Evolutionary conservation across 2,329 filamentous ascomycete species (phyloP).

Genomic region (Pseudogymnoascus sp.): DNA sequence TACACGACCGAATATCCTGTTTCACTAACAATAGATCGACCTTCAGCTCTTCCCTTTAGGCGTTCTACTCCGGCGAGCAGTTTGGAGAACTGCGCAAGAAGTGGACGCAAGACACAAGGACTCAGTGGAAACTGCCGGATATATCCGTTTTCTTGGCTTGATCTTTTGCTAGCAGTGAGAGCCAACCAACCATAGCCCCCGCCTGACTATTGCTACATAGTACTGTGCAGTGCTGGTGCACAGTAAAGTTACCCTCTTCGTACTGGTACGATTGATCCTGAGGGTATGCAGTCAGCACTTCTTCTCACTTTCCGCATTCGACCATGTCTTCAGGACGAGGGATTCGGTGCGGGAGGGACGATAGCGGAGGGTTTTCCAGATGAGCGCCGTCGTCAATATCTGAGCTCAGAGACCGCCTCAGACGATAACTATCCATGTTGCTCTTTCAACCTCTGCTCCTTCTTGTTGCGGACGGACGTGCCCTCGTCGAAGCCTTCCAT

Average conservation of each 20-base stretch:
- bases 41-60: not conserved
- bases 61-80: not conserved
- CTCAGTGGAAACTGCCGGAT: not conserved
- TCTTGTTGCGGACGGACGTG: not conserved
- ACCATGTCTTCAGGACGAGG: not conserved
- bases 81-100: not conserved
- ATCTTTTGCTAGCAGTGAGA: not conserved
- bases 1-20: conserved; percentile 2
- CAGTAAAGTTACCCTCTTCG: not conserved
- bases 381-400: not conserved
- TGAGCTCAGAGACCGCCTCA: not conserved
- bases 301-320: conserved; percentile 1
- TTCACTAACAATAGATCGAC: conserved; percentile 4
- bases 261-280: conserved; percentile 5
- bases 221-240: not conserved
- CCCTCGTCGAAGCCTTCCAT: not conserved
- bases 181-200: conserved; percentile 1
- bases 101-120: not conserved
- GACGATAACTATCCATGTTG: not conserved
- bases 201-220: not conserved
- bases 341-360: not conserved
- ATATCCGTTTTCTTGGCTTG: not conserved
- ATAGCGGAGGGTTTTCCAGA: not conserved
- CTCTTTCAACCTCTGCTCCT: not conserved
- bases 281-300: conserved; percentile 2